Conservation (phyloP, 495 filamentous ascomycete species). For the Xylaria venustula region DNA sequence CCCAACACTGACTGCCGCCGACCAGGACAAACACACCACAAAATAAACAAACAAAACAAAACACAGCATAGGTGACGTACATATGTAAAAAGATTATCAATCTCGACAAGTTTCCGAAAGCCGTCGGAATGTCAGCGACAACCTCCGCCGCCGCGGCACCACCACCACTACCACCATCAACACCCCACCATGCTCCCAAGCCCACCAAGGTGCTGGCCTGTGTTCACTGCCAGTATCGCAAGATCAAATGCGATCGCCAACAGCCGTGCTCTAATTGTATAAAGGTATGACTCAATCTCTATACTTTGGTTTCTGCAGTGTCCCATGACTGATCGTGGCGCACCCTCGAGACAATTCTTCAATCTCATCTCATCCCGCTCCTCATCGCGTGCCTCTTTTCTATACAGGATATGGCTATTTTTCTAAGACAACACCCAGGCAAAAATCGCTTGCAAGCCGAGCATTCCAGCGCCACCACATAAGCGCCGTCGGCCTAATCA, state of each 20-base stretch:
- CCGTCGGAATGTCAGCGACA: constrained; percentile 3
- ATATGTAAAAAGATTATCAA: not conserved
- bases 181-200: too few relatives aligned
- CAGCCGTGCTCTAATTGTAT: constrained; percentile 63
- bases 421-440: constrained; percentile 25
- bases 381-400: too few relatives aligned
- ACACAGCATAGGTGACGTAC: not conserved
- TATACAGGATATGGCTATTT: not conserved
- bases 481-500: constrained; percentile 42
- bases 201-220: constrained; percentile 35
- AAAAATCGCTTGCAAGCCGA: constrained; percentile 40
- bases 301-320: not conserved
- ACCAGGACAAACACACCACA: too few relatives aligned
- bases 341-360: not conserved
- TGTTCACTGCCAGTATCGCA: constrained; percentile 56
- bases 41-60: too few relatives aligned
- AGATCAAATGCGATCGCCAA: constrained; percentile 63
- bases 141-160: not conserved
- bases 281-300: constrained; percentile 32
- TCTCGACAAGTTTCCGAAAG: not conserved
- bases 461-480: constrained; percentile 38
- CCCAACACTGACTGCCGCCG: too few relatives aligned
- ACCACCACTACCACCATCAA: not conserved
- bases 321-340: not conserved
- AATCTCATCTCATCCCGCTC: not conserved